Base-by-base conservation (phyloP, 2,329 filamentous ascomycete genomes). In the Beauveria bassiana region DNA sequence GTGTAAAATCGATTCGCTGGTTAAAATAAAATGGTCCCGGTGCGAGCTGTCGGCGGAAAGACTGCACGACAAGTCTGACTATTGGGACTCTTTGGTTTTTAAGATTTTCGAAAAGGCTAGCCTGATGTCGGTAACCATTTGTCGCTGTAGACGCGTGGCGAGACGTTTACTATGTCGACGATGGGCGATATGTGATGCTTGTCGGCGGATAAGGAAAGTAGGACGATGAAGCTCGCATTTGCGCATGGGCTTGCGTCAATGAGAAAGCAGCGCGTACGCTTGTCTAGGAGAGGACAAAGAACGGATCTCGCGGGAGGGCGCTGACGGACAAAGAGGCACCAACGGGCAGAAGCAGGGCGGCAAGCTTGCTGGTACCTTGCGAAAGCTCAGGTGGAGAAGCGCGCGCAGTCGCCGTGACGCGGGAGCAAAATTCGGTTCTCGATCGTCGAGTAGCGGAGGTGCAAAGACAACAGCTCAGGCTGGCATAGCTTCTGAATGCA, bases 201-300 rank as follows among this genome's bases (percentile, higher is more conserved):
- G 68, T 64, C 68, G 68, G 66, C 68, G 72, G 66, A 68, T 66
- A 67, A 69, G 65, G 68, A 71, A 66, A 67, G 70, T 70, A 61
- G 68, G 66, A 63, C 67, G 65, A 63, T 64, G 67, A 65, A 69
- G 67, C 71, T 73, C 73, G 72, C 71, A 72, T 75, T 71, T 70
- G 71, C 70, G 72, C 74, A 77, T 76, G 72, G 68, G 71, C 70
- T 67, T 69, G 64, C 62, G 59, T 63, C 64, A 60, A 64, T 52
- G 63, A 63, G 65, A 59, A 38, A 63, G 61, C 58, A 61, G 65
- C 64, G 66, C 66, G 62, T 63, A 61, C 65, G 62, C 55, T 59
- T 63, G 58, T 65, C 66, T 74, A 68, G 70, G 68, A 59, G 70
- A 67, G 66, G 72, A 70, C 65, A 68, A 65, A 38, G 28, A 20